A percentile compares a stretch with the other conserved stretches of the same genome.
These are phyloP conservation scores for Trichomonas gallinae DNA, from an alignment of 208 protist species.

Conservation along the genomic window DNA sequence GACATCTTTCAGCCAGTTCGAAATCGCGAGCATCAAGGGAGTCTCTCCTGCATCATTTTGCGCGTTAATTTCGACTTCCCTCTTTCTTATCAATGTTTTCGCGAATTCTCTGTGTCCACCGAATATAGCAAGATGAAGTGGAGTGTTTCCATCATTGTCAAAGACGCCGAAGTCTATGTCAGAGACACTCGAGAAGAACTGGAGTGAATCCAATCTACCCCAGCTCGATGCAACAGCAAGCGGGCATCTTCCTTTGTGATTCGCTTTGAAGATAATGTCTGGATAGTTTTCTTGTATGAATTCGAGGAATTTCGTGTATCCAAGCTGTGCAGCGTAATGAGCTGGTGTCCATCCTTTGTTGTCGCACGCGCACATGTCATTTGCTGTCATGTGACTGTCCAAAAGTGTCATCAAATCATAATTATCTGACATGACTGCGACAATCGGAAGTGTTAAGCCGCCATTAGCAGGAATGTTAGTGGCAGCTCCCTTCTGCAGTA, in stretches of 20 bases:
- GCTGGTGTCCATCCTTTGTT: not conserved
- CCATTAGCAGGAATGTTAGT: not conserved
- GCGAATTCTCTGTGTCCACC: not conserved
- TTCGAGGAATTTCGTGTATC: not conserved
- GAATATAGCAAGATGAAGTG: not conserved
- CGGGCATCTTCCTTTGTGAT: not conserved
- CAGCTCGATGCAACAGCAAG: not conserved
- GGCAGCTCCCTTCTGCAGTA: not conserved
- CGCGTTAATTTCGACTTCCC: not conserved
- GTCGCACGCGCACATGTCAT: not conserved
- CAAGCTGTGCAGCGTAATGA: constrained; percentile 6
- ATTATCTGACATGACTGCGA: not conserved
- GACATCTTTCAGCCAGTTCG: not conserved
- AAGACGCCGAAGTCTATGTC: not conserved
- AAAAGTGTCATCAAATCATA: not conserved
- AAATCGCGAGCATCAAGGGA: not conserved
- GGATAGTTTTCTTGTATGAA: not conserved
- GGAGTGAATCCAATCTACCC: not conserved
- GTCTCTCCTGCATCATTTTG: not conserved
- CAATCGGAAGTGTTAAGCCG: not conserved
- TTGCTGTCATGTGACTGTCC: too few species aligned
- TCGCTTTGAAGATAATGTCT: not conserved
- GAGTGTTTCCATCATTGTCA: not conserved
- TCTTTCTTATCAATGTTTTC: not conserved
- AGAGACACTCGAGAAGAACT: not conserved